Evolutionary conservation across 768 basidiomycete species (phyloP), one percentile per base, ranked within the genome.

Genomic region (Rhodotorula sphaerocarpa): DNA sequence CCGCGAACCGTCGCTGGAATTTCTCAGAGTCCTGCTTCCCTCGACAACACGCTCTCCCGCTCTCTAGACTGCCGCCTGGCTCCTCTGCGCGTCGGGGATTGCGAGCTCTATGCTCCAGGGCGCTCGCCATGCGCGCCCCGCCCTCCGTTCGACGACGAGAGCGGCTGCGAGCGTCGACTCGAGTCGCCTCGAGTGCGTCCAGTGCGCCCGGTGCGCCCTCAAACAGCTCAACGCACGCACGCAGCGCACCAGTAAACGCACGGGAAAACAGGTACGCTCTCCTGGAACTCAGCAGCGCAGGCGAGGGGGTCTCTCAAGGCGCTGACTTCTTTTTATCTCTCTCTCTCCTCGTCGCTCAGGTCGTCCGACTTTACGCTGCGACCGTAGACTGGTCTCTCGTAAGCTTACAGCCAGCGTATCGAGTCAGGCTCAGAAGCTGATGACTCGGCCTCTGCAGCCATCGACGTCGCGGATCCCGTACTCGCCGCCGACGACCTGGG

Each of bases 401-500:
- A 31, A 36, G 41, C 46, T 11, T n/a, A n/a, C 30, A 31, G 3
- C 16, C 16, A 39, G 36, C 36, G 36, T n/a, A n/a, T 39, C 36
- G 36, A 39, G 9, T 39, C 50, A 11, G n/a, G 21, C n/a, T 18
- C 47, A 21, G 2, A 1, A 30, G 34, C 57, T 58, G 10, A 54
- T 31, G 5, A 34, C 0, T 5, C 11, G 2, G 1, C 1, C n/a
- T 41, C 33, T 15, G 6, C 47, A 65, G 58, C 63, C 63, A 10
- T 65, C 63, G n/a, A 65, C 63, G 7, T 65, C 63, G 10, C 34
- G 50, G 25, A 23, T 65, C 9, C 63, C 63, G 11, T 65, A 65
- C 50, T 56, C 57, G 25, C 57, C 63, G n/a, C n/a, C n/a, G n/a
- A n/a, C n/a, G n/a, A n/a, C n/a, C n/a, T n/a, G n/a, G n/a, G n/a